Evolutionary conservation across 2,329 filamentous ascomycete species (phyloP), one percentile per base, ranked within the genome.

Genomic region (Penicillium expansum): DNA sequence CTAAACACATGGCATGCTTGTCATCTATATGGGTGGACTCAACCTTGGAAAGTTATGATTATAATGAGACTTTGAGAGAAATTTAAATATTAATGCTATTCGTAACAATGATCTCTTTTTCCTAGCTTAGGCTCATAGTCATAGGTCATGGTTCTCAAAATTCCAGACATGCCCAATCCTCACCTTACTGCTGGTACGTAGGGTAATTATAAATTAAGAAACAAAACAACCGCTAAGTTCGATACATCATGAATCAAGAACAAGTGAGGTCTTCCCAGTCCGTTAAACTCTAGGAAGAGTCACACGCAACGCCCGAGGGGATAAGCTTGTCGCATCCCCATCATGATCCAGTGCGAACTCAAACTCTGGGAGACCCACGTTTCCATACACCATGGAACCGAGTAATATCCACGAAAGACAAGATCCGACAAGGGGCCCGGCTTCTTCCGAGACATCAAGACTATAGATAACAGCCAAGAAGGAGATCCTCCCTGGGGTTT

Each of bases 351-450:
- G 4, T 7, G 60, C 44, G 14, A 67, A 65, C 18, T 61, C 33
- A 52, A 67, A 67, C 42, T 67, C 65, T 43, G 64, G 59, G 10
- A 66, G 32, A 3, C 60, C 65, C 7, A 66, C 44, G 49, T 58
- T 65, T 1, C 55, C 63, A 51, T 66, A 67, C 8, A 60, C 41
- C n/a, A 53, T 16, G 1, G 44, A 56, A 37, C 65, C 63, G 5
- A 65, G 51, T 4, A 47, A 22, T 2, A 55, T 43, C 64, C 64
- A 67, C 5, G 59, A 57, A 18, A 59, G 52, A 22, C 62, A 66
- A 1, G 57, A 52, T 5, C 41, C 41, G 24, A 55, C 38, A 45
- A 63, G 43, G 3, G 63, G 63, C 0, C 64, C 64, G 41, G 52
- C 51, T 10, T 57, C 35, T 11, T 16, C 5, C 14, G 57, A 37